Evolutionary conservation across 441 rosid species (phyloP).

Genomic region (Rhodomyrtus psidioides): DNA sequence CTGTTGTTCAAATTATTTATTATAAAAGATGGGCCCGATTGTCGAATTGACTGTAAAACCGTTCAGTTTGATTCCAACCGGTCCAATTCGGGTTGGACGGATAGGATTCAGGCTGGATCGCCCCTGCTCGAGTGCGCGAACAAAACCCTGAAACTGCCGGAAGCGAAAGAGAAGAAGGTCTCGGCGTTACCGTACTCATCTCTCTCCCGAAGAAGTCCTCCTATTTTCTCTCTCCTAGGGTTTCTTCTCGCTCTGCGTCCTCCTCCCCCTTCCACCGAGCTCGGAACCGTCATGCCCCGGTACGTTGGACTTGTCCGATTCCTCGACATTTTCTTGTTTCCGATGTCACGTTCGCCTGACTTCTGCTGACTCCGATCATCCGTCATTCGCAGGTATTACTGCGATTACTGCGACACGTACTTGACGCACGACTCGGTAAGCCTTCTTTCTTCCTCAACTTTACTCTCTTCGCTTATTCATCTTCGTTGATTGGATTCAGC

Average conservation of each 20-base stretch:
- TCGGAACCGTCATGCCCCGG: not conserved
- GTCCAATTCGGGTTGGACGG: not conserved
- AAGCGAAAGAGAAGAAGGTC: not conserved
- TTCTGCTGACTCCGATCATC: not conserved
- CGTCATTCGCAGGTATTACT: conserved; percentile 63
- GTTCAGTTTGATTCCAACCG: not conserved
- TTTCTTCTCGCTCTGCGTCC: not conserved
- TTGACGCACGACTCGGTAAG: conserved; percentile 97
- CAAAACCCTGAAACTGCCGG: not conserved
- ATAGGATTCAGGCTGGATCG: not conserved
- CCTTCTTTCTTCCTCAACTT: not conserved
- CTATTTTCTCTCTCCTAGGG: not conserved
- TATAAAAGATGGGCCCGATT: not conserved
- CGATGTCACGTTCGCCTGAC: not conserved
- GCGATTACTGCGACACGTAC: conserved; percentile 95
- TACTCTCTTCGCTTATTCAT: not conserved
- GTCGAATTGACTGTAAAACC: not conserved
- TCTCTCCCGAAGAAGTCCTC: not conserved
- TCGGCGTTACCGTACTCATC: no score
- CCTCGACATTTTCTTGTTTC: not conserved
- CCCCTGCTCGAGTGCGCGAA: not conserved
- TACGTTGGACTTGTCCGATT: not conserved
- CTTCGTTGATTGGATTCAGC: not conserved
- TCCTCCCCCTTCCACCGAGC: not conserved
- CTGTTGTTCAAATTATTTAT: not conserved